These are phyloP conservation scores for Capronia epimyces DNA, from an alignment of 2,329 filamentous ascomycete species.

Conservation along the genomic window DNA sequence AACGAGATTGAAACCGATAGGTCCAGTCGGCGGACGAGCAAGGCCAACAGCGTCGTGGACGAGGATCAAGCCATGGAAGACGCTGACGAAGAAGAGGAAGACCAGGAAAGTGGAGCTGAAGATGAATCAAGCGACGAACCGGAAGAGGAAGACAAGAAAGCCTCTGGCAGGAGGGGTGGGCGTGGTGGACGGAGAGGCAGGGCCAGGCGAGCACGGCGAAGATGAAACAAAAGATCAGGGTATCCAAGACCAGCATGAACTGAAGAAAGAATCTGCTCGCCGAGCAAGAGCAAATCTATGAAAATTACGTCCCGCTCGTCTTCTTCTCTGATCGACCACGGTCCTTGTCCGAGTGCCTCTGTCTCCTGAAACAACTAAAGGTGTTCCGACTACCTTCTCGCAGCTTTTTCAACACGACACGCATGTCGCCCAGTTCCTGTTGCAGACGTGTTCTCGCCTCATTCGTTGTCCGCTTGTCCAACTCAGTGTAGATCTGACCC, in stretches of 20 bases:
- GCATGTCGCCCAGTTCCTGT: slow-evolving; percentile 83
- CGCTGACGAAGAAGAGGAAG: slow-evolving; percentile 34
- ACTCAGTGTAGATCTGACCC: slow-evolving; percentile 82
- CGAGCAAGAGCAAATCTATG: neutral
- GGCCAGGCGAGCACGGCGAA: slow-evolving; percentile 42
- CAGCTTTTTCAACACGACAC: slow-evolving; percentile 75
- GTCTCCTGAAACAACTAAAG: slow-evolving; percentile 77
- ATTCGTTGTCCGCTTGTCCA: slow-evolving; percentile 85
- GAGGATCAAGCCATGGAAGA: slow-evolving; percentile 32
- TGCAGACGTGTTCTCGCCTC: slow-evolving; percentile 74
- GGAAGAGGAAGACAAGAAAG: slow-evolving; percentile 31
- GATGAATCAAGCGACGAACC: slow-evolving; percentile 36
- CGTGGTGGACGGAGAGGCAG: slow-evolving; percentile 44
- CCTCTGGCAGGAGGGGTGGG: neutral
- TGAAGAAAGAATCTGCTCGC: slow-evolving; percentile 24
- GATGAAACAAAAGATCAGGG: slow-evolving; percentile 24
- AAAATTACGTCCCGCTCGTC: neutral
- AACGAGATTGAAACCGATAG: slow-evolving; percentile 36
- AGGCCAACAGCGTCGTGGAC: slow-evolving; percentile 34
- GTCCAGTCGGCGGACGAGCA: slow-evolving; percentile 28
- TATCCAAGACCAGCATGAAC: neutral
- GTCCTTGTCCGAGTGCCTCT: slow-evolving; percentile 38
- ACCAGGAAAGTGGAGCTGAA: slow-evolving; percentile 36
- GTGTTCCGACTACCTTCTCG: slow-evolving; percentile 76
- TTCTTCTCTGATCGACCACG: slow-evolving; percentile 11